These are phyloP conservation scores for Austroboletus niveus DNA, from an alignment of 1,284 basidiomycete species.

Conservation along the genomic window DNA sequence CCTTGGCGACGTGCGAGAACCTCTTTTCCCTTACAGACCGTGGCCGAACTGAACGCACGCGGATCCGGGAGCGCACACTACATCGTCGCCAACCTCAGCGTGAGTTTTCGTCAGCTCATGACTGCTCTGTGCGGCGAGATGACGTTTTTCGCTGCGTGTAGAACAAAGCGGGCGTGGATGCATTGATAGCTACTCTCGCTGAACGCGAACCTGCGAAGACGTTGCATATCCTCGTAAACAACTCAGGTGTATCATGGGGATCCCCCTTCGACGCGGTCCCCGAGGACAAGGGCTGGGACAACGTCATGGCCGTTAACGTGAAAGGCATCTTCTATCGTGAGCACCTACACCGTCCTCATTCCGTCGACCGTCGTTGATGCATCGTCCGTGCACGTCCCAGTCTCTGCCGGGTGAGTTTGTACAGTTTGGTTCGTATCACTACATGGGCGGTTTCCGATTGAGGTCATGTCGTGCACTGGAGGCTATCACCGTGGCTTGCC, in stretches of 20 bases:
- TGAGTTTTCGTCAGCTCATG: constrained; percentile 35
- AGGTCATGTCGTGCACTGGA: constrained; percentile 1
- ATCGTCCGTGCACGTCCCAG: constrained; percentile 34
- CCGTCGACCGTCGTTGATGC: not conserved
- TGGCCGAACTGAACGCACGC: constrained; percentile 55
- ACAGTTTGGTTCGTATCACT: not conserved
- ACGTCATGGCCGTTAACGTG: constrained; percentile 74
- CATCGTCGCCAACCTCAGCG: constrained; percentile 70
- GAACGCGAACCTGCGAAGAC: constrained; percentile 55
- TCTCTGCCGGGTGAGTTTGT: constrained; percentile 59
- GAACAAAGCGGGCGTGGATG: constrained; percentile 81
- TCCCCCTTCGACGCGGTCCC: constrained; percentile 73
- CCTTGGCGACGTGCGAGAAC: not conserved
- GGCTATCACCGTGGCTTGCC: constrained; percentile 51
- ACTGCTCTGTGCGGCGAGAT: constrained; percentile 7
- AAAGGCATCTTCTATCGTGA: constrained; percentile 79
- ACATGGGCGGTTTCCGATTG: not conserved
- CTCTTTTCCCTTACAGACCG: constrained; percentile 41
- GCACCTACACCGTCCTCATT: constrained; percentile 19
- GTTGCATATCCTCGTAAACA: constrained; percentile 80
- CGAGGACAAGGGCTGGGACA: constrained; percentile 83
- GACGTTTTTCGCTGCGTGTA: constrained; percentile 33
- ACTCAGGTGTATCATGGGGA: constrained; percentile 81
- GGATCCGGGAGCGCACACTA: constrained; percentile 65
- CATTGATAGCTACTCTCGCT: constrained; percentile 67